These are phyloP conservation scores for Globisporangium apiculatum DNA, from an alignment of 352 stramenopile species.

Conservation along the genomic window DNA sequence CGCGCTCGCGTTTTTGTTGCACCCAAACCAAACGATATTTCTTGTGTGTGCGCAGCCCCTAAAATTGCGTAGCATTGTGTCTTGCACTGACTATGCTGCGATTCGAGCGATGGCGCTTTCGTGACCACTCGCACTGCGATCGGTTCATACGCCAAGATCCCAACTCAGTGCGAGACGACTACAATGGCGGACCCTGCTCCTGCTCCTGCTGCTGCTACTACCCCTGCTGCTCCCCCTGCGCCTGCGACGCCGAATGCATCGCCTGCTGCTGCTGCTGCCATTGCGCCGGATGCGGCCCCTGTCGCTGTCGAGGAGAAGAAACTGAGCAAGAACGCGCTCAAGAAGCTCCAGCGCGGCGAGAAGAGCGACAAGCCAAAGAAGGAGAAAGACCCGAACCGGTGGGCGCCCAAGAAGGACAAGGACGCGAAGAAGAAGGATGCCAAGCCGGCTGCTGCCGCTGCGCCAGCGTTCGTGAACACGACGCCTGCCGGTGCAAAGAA, in stretches of 20 bases:
- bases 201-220: not conserved
- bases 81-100: no score
- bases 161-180: not conserved
- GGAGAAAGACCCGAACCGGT: constrained; percentile 93
- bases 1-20: no score
- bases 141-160: constrained; percentile 3
- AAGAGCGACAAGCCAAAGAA: constrained; percentile 90
- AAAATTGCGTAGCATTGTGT: no score
- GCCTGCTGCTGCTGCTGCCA: constrained; percentile 6
- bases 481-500: constrained; percentile 96
- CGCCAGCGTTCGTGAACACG: constrained; percentile 83
- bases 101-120: no score
- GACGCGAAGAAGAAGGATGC: constrained; percentile 77
- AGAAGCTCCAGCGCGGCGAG: constrained; percentile 88
- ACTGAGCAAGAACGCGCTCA: constrained; percentile 95
- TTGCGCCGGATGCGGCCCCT: not conserved
- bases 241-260: constrained; percentile 3
- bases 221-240: not conserved
- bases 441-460: constrained; percentile 20
- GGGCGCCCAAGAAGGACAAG: constrained; percentile 83
- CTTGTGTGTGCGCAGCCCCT: no score
- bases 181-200: constrained; percentile 9
- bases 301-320: constrained; percentile 40
- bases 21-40: no score
- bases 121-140: no score